Percentiles rank a stretch among this genome's conserved stretches.
Conservation (phyloP, 768 basidiomycete genomes). For the Rickenella mellea region DNA sequence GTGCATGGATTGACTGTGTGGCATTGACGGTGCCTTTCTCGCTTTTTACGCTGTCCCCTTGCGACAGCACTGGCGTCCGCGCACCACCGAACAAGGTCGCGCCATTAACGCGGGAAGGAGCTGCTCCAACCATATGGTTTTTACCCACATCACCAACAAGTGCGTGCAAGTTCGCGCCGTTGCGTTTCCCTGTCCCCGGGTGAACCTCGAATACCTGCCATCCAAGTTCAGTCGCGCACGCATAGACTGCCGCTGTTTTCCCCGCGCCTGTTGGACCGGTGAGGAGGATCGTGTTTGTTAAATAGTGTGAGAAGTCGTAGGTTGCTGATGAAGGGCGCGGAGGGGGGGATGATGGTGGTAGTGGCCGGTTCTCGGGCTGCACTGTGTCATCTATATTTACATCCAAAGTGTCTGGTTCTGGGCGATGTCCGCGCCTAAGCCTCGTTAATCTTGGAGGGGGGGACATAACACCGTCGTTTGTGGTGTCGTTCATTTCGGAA, state of each 20-base stretch:
- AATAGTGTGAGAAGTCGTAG: conserved; percentile 28
- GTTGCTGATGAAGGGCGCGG: conserved; percentile 7
- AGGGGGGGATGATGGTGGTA: conserved; percentile 3
- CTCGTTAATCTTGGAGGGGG: no score
- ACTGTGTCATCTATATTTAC: no score
- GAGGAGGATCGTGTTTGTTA: conserved; percentile 85
- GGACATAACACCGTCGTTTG: no score
- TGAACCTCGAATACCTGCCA: conserved; percentile 98
- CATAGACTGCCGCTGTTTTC: conserved; percentile 89
- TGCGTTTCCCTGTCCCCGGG: conserved; percentile 88
- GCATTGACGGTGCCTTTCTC: background rate
- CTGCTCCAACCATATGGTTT: conserved; percentile 70
- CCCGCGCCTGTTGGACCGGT: conserved; percentile 77
- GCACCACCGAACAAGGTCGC: background rate
- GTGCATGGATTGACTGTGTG: no score
- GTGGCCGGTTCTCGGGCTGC: no score
- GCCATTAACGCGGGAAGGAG: conserved; percentile 4
- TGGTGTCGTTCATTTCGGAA: no score
- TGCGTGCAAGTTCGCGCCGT: conserved; percentile 64
- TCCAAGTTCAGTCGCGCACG: conserved; percentile 85
- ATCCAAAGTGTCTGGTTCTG: no score
- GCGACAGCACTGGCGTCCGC: no score
- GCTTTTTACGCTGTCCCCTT: background rate
- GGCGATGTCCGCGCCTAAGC: no score
- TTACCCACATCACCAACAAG: conserved; percentile 89